Conservation (phyloP, 129 eudicot species). For the Deinandra increscens region DNA sequence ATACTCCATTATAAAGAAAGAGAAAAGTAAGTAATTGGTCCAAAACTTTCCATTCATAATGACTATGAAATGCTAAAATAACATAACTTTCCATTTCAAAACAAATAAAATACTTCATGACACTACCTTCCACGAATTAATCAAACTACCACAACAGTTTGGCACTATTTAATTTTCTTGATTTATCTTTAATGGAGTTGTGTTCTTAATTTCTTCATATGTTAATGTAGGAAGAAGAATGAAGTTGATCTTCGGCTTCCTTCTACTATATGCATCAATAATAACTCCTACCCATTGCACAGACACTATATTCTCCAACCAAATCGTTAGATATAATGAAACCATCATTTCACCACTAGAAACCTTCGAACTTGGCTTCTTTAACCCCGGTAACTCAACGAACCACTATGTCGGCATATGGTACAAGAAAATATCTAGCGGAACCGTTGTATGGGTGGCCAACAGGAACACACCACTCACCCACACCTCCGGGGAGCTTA, state of each 20-base stretch:
- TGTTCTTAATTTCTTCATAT: too few relatives aligned
- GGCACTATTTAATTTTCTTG: too few relatives aligned
- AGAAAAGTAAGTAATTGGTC: too few relatives aligned
- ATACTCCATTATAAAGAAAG: too few relatives aligned
- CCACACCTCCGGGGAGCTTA: not conserved
- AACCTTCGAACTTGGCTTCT: constrained; percentile 43
- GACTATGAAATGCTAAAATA: too few relatives aligned
- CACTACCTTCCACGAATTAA: too few relatives aligned
- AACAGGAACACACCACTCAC: constrained; percentile 16
- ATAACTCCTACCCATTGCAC: not conserved
- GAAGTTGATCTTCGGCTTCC: not conserved
- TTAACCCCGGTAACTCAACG: constrained; percentile 24
- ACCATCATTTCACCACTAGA: constrained; percentile 18
- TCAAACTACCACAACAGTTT: too few relatives aligned
- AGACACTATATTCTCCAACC: not conserved
- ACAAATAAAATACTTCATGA: too few relatives aligned
- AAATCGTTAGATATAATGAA: not conserved
- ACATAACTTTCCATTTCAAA: too few relatives aligned
- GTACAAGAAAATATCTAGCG: constrained; percentile 17
- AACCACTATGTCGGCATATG: constrained; percentile 11
- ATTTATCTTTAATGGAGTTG: too few relatives aligned
- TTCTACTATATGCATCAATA: not conserved
- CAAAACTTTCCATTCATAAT: too few relatives aligned
- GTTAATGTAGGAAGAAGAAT: too few relatives aligned
- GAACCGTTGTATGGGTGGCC: constrained; percentile 24